Evolutionary conservation across 2,329 filamentous ascomycete genomes (phyloP), one percentile per base, ranked within the genome.

Genomic region (Plenodomus biglobosus): DNA sequence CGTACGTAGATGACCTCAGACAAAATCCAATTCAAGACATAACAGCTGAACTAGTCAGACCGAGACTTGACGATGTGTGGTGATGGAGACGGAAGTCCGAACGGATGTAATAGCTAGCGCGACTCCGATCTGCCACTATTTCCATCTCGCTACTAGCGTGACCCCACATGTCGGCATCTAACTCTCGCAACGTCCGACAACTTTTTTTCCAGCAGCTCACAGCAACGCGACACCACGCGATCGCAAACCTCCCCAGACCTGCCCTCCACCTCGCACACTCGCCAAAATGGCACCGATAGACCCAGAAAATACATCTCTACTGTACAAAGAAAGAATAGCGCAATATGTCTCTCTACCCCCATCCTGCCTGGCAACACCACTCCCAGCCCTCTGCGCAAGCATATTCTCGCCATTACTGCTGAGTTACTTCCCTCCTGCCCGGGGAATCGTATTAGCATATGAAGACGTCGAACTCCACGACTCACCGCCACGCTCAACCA

Each of bases 261-360:
- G 11, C 48, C 18, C 21, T 21, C 20, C 39, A 3, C 7, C 22
- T 22, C 8, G 27, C 6, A 52, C 20, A 27, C 20, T 18, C 42
- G 8, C 11, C 45, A 58, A 44, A 46, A 71, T 69, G 65, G 63
- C 63, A 3, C 65, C 66, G 20, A 56, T 61, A 48, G 40, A 56
- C 42, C 40, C 41, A 7, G 41, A 43, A 30, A 40, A 55, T 8
- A 20, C 22, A 24, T 60, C 61, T 13, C 58, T 92, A 15, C 92
- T 95, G 73, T 85, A 85, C 68, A 82, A 84, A 21, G 86, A 92
- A 64, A 90, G 87, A 18, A 82, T 90, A 36, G 92, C 92, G 1
- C 82, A 96, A 61, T 92, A 89, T 74, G 80, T 92, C 55, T 83
- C 87, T 1, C 78, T 94, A 53, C 87, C 84, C 54, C 88, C 89